Evolutionary conservation across 2,329 filamentous ascomycete genomes (phyloP).

Genomic region (Emmonsiellopsis sp.): DNA sequence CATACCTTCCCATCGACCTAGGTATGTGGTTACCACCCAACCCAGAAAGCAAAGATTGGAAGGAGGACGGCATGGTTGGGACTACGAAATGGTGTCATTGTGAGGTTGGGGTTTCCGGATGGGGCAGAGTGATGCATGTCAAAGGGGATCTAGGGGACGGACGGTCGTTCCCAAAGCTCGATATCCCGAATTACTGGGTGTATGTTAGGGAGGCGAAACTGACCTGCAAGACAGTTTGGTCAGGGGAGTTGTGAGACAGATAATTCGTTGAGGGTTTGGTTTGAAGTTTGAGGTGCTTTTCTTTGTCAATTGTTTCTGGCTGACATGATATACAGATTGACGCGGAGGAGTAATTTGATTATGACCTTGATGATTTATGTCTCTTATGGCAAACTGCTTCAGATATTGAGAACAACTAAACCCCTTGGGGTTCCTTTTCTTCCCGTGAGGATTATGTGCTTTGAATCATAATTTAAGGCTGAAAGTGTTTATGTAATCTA

Average conservation of each 20-base stretch:
- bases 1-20: neutral
- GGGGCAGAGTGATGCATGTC: slow-evolving; percentile 1
- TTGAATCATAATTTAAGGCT: too few species aligned
- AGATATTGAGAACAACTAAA: too few species aligned
- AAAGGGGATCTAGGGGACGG: neutral
- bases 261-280: neutral
- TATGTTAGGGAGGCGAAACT: slow-evolving; percentile 1
- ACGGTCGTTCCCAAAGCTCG: neutral
- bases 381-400: too few species aligned
- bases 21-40: neutral
- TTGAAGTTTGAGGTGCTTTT: neutral
- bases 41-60: neutral
- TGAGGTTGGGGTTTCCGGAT: neutral
- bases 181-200: neutral
- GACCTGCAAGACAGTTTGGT: neutral
- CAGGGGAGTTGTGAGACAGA: neutral
- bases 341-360: too few species aligned
- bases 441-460: too few species aligned
- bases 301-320: neutral
- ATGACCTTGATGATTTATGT: too few species aligned
- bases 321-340: neutral
- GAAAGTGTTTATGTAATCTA: too few species aligned
- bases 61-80: neutral
- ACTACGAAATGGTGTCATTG: neutral
- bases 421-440: too few species aligned